Evolutionary conservation across 345 rosid genomes (phyloP).

Genomic region (Carallia pectinifolia): DNA sequence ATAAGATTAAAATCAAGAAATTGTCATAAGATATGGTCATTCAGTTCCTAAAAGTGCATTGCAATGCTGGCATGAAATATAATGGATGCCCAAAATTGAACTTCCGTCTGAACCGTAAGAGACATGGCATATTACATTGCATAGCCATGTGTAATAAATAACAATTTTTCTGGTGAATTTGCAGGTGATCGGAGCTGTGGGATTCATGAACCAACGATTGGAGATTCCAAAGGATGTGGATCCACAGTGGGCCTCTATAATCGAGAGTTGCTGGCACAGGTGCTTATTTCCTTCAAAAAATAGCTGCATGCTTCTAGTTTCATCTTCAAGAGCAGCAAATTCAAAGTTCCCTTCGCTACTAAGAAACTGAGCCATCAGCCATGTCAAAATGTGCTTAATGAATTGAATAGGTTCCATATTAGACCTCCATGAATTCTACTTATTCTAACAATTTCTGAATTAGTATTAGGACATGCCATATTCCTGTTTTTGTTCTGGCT

Average conservation of each 20-base stretch:
- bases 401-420: neutral
- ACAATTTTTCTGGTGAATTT: conserved; percentile 29
- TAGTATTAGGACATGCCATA: neutral
- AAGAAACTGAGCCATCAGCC: neutral
- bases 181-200: conserved; percentile 97
- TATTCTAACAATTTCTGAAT: neutral
- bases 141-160: conserved; percentile 16
- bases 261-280: conserved; percentile 97
- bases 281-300: conserved; percentile 23
- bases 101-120: neutral
- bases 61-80: conserved; percentile 1
- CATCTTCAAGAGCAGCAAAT: conserved; percentile 4
- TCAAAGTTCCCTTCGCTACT: neutral
- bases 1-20: neutral
- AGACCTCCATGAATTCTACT: neutral
- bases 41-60: neutral
- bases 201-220: conserved; percentile 91
- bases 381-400: neutral
- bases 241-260: conserved; percentile 74
- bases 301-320: conserved; percentile 1
- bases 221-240: conserved; percentile 81
- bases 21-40: neutral
- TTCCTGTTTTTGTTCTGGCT: neutral
- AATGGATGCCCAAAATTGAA: neutral
- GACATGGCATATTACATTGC: neutral